Base-by-base conservation (phyloP, 495 filamentous ascomycete genomes). In the Xylaria grammica region DNA sequence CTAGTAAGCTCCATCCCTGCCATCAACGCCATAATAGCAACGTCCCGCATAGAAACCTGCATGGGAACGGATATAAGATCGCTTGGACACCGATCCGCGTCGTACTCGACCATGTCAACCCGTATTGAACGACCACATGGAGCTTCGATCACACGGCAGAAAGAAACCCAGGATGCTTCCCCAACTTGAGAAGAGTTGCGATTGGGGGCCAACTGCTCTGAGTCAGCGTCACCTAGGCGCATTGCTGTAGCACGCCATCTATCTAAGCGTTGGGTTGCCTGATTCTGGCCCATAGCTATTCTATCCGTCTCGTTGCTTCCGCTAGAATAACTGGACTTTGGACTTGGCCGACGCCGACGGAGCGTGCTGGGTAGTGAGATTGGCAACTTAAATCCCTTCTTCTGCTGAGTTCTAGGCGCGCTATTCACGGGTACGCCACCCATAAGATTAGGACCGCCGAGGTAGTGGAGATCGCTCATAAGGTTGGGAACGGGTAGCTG, bases 161-260 rank as follows among this genome's bases (percentile, higher is more conserved):
- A 54, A 36, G 51, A 54, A 22, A 54, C 51, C 51, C 51, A 54
- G 1, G 51, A 54, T 10, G 51, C 51, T 54, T 54, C 51, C 9
- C 51, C 51, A 20, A 36, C 10, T 9, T 36, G 26, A 30, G 51
- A 36, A 36, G 51, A 13, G n/a, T 15, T 36, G 19, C 19, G 51
- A 22, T 9, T 22, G 17, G 30, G 19, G 29, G 8, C 30, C 4
- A n/a, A 36, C 6, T 10, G 51, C 30, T 2, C 0, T 17, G 51
- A 54, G 8, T 15, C 8, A 24, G n/a, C 36, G 30, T 19, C 36
- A 4, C 30, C 9, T 1, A 30, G 36, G 30, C 10, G 17, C 4
- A 54, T 36, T 36, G 30, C 36, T 20, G 36, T 36, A 13, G 6
- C 19, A 5, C 30, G n/a, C 1, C 20, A 5, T 19, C 9, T 53